Evolutionary conservation across 345 rosid species (phyloP).

Genomic region (Moringa oleifera): DNA sequence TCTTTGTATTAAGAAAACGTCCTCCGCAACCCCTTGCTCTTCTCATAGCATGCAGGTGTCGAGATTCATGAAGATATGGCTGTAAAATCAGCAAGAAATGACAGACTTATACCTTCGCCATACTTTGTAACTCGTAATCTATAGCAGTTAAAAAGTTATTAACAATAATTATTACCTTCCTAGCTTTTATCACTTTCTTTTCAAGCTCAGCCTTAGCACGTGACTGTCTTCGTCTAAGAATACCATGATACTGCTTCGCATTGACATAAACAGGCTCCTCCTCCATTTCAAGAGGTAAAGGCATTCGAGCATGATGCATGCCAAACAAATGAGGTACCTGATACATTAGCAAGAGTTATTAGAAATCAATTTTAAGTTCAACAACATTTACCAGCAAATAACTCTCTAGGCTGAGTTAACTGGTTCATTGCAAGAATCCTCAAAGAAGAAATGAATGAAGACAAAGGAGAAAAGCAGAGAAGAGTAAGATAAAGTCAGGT

Average conservation of each 20-base stretch:
- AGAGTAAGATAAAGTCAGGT: too few relatives aligned
- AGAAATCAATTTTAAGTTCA: neutral
- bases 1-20: slow-evolving; percentile 57
- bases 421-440: neutral
- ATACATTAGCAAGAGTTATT: slow-evolving; percentile 1
- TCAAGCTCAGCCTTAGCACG: slow-evolving; percentile 74
- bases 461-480: too few relatives aligned
- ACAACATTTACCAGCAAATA: slow-evolving; percentile 2
- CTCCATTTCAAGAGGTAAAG: slow-evolving; percentile 64
- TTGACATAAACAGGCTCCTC: slow-evolving; percentile 74
- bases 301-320: slow-evolving; percentile 51
- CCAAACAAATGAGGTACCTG: slow-evolving; percentile 47
- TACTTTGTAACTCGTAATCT: neutral
- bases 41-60: slow-evolving; percentile 73
- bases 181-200: slow-evolving; percentile 45
- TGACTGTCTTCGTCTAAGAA: slow-evolving; percentile 56
- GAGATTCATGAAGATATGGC: slow-evolving; percentile 81
- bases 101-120: neutral
- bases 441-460: too few relatives aligned
- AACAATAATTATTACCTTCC: slow-evolving; percentile 39
- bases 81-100: slow-evolving; percentile 21
- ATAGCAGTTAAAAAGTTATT: neutral
- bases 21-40: slow-evolving; percentile 74
- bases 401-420: neutral
- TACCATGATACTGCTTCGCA: slow-evolving; percentile 73